Percentiles rank a stretch among this genome's conserved stretches.
Evolutionary conservation across 2,329 filamentous ascomycete genomes (phyloP).

Genomic region (Aspergillus sergii): DNA sequence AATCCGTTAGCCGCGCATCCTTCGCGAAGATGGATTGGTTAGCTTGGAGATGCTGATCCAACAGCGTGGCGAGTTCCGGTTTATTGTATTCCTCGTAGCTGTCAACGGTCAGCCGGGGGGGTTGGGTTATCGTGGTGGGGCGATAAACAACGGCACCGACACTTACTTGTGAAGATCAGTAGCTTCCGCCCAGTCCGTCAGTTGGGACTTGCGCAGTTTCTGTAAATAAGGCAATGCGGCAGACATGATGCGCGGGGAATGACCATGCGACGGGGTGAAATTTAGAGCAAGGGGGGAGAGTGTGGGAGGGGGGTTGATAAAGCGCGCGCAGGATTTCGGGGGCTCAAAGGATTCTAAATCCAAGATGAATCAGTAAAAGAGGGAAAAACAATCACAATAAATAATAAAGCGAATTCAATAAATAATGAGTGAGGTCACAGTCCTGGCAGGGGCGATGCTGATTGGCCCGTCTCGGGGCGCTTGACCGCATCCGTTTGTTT

Average conservation of each 20-base stretch:
- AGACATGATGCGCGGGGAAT: conserved; percentile 58
- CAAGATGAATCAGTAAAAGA: not conserved
- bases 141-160: conserved; percentile 5
- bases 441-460: not conserved
- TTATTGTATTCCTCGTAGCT: conserved; percentile 76
- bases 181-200: conserved; percentile 71
- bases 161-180: conserved; percentile 74
- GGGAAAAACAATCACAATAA: not conserved
- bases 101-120: conserved; percentile 10
- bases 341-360: not conserved
- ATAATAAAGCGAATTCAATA: not conserved
- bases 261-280: conserved; percentile 47
- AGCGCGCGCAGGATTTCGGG: not conserved
- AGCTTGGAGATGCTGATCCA: conserved; percentile 72
- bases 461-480: conserved; percentile 10
- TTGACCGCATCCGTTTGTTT: conserved; percentile 26
- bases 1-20: conserved; percentile 69
- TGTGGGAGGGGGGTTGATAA: not conserved
- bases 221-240: conserved; percentile 71
- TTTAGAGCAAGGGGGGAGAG: conserved; percentile 1
- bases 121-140: not conserved
- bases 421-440: not conserved
- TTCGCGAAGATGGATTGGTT: conserved; percentile 67
- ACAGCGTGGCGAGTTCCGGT: conserved; percentile 72
- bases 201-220: conserved; percentile 79